A percentile compares a stretch with the other conserved stretches of the same genome.
These are phyloP conservation scores for Leavenworthia alabamica DNA, from an alignment of 345 rosid species.

Conservation along the genomic window DNA sequence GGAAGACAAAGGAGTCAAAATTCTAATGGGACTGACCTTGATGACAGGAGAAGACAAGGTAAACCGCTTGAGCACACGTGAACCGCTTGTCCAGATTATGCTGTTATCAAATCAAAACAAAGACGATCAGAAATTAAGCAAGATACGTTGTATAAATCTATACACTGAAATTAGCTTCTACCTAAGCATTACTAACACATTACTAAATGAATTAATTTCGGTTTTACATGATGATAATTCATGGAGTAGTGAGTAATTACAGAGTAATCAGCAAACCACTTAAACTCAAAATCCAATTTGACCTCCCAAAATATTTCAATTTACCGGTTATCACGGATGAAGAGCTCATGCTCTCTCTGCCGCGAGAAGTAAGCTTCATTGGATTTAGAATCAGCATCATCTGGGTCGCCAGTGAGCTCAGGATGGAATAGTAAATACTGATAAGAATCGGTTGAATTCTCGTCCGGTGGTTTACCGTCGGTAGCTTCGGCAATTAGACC, in stretches of 20 bases:
- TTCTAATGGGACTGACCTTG: slow-evolving; percentile 37
- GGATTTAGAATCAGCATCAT: slow-evolving; percentile 29
- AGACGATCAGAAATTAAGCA: background rate
- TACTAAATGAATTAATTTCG: too few species aligned
- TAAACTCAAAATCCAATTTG: background rate
- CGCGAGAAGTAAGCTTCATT: slow-evolving; percentile 29
- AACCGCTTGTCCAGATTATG: slow-evolving; percentile 61
- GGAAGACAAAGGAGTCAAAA: background rate
- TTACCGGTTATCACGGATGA: slow-evolving; percentile 70
- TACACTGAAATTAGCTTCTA: background rate
- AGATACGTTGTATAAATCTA: too few species aligned
- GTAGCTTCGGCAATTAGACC: slow-evolving; percentile 82
- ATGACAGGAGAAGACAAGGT: slow-evolving; percentile 53
- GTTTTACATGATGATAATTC: too few species aligned
- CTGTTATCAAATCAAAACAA: slow-evolving; percentile 29
- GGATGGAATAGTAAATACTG: slow-evolving; percentile 79
- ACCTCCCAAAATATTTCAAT: background rate
- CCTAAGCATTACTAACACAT: slow-evolving; percentile 1
- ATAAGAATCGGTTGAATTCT: slow-evolving; percentile 37
- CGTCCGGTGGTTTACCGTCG: slow-evolving; percentile 49
- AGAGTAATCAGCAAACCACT: slow-evolving; percentile 12
- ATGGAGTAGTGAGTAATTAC: background rate
- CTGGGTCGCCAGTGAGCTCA: slow-evolving; percentile 41
- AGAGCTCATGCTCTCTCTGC: slow-evolving; percentile 73
- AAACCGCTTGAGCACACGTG: slow-evolving; percentile 67